A percentile compares a stretch with the other conserved stretches of the same genome.
Evolutionary conservation across 2,329 filamentous ascomycete genomes (phyloP).

Genomic region (Claviceps purpurea): DNA sequence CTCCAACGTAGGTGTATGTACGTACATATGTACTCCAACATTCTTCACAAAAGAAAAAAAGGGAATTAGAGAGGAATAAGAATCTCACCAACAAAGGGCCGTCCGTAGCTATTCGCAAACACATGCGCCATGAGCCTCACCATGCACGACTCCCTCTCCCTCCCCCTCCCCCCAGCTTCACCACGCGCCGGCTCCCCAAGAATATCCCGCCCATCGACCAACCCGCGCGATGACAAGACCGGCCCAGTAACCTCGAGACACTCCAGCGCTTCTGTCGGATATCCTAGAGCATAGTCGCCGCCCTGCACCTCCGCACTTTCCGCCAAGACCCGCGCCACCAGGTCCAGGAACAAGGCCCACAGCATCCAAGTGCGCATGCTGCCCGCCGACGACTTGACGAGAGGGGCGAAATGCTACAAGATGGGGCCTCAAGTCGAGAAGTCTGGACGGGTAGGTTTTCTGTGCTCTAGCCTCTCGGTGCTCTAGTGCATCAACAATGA

Average conservation of each 20-base stretch:
- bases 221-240: constrained; percentile 37
- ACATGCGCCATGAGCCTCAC: constrained; percentile 54
- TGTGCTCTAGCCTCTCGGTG: too few species aligned
- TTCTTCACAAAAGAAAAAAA: not conserved
- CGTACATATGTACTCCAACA: too few species aligned
- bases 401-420: too few species aligned
- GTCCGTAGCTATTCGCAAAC: constrained; percentile 61
- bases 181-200: not conserved
- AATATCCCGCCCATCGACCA: constrained; percentile 7
- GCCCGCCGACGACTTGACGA: too few species aligned
- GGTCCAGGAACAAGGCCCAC: not conserved
- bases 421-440: too few species aligned
- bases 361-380: not conserved
- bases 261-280: constrained; percentile 19
- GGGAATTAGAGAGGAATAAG: not conserved
- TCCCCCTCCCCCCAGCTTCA: too few species aligned
- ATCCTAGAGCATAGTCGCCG: not conserved
- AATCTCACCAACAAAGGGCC: constrained; percentile 54
- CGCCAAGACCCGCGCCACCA: not conserved
- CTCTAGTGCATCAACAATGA: too few species aligned
- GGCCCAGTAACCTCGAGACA: constrained; percentile 60
- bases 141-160: constrained; percentile 24
- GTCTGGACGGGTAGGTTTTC: too few species aligned
- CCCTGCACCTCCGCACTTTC: not conserved
- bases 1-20: not conserved